Conservation (phyloP, 495 filamentous ascomycete genomes). For the Pseudotulostoma volvatum region DNA sequence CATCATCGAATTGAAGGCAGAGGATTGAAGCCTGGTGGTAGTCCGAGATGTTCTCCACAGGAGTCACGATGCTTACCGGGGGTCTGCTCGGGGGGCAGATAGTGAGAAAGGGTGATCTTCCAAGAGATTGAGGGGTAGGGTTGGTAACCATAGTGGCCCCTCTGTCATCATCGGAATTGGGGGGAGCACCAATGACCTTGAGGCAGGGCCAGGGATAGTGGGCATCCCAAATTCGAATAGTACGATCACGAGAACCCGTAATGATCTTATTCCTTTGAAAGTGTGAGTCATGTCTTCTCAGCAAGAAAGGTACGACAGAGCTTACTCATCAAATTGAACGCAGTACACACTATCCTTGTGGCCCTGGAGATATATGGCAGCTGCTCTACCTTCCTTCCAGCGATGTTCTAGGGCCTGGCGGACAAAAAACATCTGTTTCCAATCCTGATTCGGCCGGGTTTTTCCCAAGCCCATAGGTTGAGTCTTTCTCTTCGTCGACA, state of each 20-base stretch:
- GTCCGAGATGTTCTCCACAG: conserved; percentile 16
- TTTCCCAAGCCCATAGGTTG: conserved; percentile 35
- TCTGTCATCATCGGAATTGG: conserved; percentile 13
- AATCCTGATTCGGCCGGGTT: conserved; percentile 42
- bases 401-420: conserved; percentile 55
- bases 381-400: conserved; percentile 64
- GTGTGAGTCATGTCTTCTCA: conserved; percentile 1
- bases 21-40: conserved; percentile 83
- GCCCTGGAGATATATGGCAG: conserved; percentile 75
- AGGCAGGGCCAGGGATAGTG: conserved; percentile 60
- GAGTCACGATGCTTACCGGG: conserved; percentile 14
- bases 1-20: conserved; percentile 84
- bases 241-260: conserved; percentile 87
- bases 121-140: conserved; percentile 19
- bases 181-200: conserved; percentile 52
- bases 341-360: conserved; percentile 94
- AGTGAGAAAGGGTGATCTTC: conserved; percentile 29
- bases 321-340: conserved; percentile 91
- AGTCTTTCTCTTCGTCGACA: conserved; percentile 23
- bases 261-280: conserved; percentile 67
- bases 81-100: conserved; percentile 26
- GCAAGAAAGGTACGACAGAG: conserved; percentile 5
- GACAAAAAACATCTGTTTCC: conserved; percentile 72
- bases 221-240: conserved; percentile 91
- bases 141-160: conserved; percentile 18